Evolutionary conservation across 2,329 filamentous ascomycete genomes (phyloP).

Genomic region (Grosmannia serpens): DNA sequence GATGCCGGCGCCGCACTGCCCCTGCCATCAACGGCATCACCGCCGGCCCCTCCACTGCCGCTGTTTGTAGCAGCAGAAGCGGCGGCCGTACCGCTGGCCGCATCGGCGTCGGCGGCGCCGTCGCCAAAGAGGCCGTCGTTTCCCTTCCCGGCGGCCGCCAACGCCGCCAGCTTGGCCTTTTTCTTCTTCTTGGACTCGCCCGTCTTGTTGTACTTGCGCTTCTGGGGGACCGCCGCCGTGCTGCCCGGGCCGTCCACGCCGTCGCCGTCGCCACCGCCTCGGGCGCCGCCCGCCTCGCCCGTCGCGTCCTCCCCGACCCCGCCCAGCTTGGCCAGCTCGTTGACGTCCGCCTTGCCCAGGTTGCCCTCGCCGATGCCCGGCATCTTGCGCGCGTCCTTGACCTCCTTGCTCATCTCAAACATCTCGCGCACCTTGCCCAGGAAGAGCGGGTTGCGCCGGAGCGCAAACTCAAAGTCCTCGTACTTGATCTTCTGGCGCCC

Average conservation of each 20-base stretch:
- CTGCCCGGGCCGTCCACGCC: conserved; percentile 5
- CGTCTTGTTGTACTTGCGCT: conserved; percentile 7
- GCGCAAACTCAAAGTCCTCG: conserved; percentile 92
- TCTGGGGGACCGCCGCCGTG: conserved; percentile 1
- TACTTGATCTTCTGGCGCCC: conserved; percentile 95
- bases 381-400: conserved; percentile 72
- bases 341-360: conserved; percentile 16
- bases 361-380: conserved; percentile 54
- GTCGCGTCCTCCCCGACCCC: conserved; percentile 3
- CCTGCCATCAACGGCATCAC: neutral
- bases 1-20: neutral
- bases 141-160: neutral
- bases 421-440: conserved; percentile 84
- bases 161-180: conserved; percentile 10
- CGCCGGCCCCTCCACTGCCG: neutral
- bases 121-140: neutral
- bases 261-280: conserved; percentile 5
- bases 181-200: conserved; percentile 12
- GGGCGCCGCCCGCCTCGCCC: conserved; percentile 1
- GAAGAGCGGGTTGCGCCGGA: conserved; percentile 74
- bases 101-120: neutral
- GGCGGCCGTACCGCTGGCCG: neutral
- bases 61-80: no score
- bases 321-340: conserved; percentile 14
- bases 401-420: conserved; percentile 74